Conservation (phyloP, 257 asterid species). For the Przewalskia tangutica region DNA sequence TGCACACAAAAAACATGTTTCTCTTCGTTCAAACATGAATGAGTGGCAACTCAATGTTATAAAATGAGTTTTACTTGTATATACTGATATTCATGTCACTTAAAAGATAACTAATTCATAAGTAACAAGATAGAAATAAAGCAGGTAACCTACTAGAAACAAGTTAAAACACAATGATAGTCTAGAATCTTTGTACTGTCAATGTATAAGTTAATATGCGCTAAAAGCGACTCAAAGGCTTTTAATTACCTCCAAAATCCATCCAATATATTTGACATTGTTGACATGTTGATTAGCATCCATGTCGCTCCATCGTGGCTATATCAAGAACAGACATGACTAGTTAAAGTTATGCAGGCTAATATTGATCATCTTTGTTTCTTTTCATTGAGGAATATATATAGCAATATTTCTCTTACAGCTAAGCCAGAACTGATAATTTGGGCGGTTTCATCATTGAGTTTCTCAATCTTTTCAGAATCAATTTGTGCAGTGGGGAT, state of each 20-base stretch:
- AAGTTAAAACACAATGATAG: not conserved
- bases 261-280: conserved; percentile 83
- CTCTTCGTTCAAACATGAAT: not conserved
- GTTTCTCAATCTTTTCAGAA: conserved; percentile 49
- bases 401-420: conserved; percentile 24
- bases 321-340: not conserved
- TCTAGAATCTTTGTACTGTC: not conserved
- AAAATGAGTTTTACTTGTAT: not conserved
- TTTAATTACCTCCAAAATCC: conserved; percentile 66
- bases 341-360: not conserved
- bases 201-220: not conserved
- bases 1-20: conserved; percentile 14
- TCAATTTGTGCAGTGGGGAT: conserved; percentile 38
- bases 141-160: not conserved
- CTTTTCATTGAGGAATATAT: not conserved
- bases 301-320: conserved; percentile 96
- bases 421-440: conserved; percentile 53
- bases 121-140: not conserved
- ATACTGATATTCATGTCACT: not conserved
- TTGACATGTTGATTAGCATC: conserved; percentile 88
- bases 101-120: not conserved
- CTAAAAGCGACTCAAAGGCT: not conserved
- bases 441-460: conserved; percentile 47
- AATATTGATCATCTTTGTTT: not conserved
- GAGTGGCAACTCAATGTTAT: not conserved